phyloP scores from a whole-genome alignment of 495 filamentous ascomycete species.

The Trichocladium uniseriatum region DNA sequence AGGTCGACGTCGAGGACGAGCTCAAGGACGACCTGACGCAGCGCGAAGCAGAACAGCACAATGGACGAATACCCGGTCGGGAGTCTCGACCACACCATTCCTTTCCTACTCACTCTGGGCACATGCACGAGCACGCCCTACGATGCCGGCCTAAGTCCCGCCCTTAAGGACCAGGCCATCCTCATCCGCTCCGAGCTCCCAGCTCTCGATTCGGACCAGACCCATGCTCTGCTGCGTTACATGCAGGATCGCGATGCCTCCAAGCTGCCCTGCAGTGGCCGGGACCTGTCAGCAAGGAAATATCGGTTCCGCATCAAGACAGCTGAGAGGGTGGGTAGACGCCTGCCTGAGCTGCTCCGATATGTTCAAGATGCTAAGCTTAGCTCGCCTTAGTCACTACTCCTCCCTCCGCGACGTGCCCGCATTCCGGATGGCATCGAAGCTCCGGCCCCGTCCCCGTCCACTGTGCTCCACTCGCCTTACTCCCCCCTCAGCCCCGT shows the following conservation, averaged over 20 bases:
- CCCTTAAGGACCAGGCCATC: conserved; percentile 49
- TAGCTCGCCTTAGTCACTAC: conserved; percentile 31
- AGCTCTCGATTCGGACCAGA: conserved; percentile 52
- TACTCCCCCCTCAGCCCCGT: conserved; percentile 76
- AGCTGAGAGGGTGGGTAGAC: conserved; percentile 62
- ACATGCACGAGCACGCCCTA: conserved; percentile 38
- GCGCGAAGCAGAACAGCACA: neutral
- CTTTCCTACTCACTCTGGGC: conserved; percentile 70
- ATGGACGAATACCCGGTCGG: conserved; percentile 86
- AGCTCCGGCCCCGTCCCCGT: conserved; percentile 33
- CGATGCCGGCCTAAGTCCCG: conserved; percentile 33
- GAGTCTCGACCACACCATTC: conserved; percentile 74
- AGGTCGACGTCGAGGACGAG: neutral
- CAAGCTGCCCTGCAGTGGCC: conserved; percentile 49
- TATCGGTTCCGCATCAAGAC: conserved; percentile 56
- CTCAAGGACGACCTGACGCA: neutral
- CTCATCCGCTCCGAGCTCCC: conserved; percentile 60
- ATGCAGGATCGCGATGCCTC: conserved; percentile 58
- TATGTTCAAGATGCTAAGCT: neutral
- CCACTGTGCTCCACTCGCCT: conserved; percentile 65
- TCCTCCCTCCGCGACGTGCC: conserved; percentile 44
- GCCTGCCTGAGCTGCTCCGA: neutral
- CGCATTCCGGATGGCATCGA: conserved; percentile 40
- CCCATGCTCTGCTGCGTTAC: conserved; percentile 55
- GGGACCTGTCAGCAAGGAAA: conserved; percentile 30